Conservation (phyloP, 2,329 filamentous ascomycete genomes). For the Coniosporium tulheliwenetii region DNA sequence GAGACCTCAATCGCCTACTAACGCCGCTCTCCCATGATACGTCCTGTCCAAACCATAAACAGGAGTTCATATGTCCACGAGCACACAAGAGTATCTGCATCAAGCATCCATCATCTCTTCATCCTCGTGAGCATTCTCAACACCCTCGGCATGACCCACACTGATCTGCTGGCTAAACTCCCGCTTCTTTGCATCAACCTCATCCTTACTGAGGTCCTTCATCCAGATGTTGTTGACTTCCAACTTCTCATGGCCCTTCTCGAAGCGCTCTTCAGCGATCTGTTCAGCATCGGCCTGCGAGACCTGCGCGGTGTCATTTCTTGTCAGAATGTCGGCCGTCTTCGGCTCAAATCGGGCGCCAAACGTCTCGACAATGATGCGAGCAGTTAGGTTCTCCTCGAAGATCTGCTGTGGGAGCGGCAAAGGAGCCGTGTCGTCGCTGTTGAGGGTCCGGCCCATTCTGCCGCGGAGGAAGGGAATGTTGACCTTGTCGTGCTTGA, state of each 20-base stretch:
- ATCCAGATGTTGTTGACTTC: slow-evolving; percentile 29
- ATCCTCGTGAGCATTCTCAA: slow-evolving; percentile 4
- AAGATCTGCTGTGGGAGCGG: slow-evolving; percentile 12
- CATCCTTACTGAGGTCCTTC: slow-evolving; percentile 28
- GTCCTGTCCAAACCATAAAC: no score
- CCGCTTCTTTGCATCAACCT: slow-evolving; percentile 27
- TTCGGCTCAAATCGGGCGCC: slow-evolving; percentile 24
- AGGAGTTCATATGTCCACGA: no score
- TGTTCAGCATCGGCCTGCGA: slow-evolving; percentile 11
- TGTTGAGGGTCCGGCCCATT: slow-evolving; percentile 2
- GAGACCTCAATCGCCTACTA: no score
- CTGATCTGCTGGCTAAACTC: slow-evolving; percentile 4
- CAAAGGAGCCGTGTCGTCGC: slow-evolving; percentile 1
- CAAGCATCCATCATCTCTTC: slow-evolving; percentile 2
- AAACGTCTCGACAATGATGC: slow-evolving; percentile 27
- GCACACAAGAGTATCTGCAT: no score
- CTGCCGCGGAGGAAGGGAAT: slow-evolving; percentile 2
- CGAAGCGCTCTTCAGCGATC: slow-evolving; percentile 16
- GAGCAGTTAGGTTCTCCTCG: slow-evolving; percentile 25
- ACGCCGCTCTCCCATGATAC: no score
- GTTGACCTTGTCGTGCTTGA: slow-evolving; percentile 15
- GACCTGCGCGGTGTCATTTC: not conserved
- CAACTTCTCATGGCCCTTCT: slow-evolving; percentile 24
- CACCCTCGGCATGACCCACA: slow-evolving; percentile 2
- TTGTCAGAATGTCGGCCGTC: slow-evolving; percentile 24